Evolutionary conservation across 805 yeast genomes (phyloP), one percentile per base, ranked within the genome.

Genomic region (Cyberlindnera euphorbiae): DNA sequence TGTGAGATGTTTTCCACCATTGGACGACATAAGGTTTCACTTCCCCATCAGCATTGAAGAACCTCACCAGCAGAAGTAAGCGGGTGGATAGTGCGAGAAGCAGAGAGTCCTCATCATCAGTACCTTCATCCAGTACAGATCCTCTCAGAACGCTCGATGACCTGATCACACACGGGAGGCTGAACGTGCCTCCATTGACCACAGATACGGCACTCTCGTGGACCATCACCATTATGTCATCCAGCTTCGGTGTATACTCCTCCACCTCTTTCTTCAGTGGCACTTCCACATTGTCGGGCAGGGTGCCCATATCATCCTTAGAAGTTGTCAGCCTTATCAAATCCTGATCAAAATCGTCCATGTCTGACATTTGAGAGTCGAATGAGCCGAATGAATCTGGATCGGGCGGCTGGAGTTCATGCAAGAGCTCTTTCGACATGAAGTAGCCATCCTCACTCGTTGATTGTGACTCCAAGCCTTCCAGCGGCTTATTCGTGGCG

Each of bases 21-120:
- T 71, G 76, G 0, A 71, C 72, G 8, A 67, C 65, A 41, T 63
- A 67, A 1, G 76, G 76, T 22, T 32, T 46, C 1, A 48, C 22
- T 5, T n/a, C 24, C 4, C 29, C 37, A 5, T 43, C 44, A 1
- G 27, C 27, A 7, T 17, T 46, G 50, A 58, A 68, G 18, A 71
- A 45, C 16, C 71, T 50, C 4, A 71, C 50, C 3, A 70, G 49
- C 5, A 71, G 46, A 5, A 69, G 32, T 34, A 56, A 64, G 1
- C 74, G 49, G 1, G 73, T 64, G 13, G 56, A 48, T 5, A 70
- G 46, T 0, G 71, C 55, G 1, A 71, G 26, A 7, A 69, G 33
- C 10, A 71, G 46, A 2, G 65, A 58, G 42, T 71, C 75, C 19
- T 54, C 58, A 27, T 48, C 55, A 4, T n/a, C 11, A 0, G 16